These are phyloP conservation scores for Sarocladiaceae sp. DNA, from an alignment of 2,329 filamentous ascomycete species.

Conservation along the genomic window DNA sequence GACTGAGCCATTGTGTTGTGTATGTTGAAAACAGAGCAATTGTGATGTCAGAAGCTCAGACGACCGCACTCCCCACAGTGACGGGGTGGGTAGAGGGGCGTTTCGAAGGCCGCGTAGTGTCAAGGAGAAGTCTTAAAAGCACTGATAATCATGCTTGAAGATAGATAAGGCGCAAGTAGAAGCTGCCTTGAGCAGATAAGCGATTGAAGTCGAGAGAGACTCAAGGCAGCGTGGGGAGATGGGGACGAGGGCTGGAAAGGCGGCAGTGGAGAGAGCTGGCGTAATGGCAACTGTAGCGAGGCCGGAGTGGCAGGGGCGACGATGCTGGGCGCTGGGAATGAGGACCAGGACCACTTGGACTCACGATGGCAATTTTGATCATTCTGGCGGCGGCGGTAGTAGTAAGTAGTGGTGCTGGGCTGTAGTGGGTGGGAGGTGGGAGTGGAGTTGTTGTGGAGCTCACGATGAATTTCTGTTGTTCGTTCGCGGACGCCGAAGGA, in stretches of 20 bases:
- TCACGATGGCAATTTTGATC: slow-evolving; percentile 10
- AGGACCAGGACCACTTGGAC: slow-evolving; percentile 3
- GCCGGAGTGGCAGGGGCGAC: slow-evolving; percentile 4
- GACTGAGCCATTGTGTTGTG: slow-evolving; percentile 31
- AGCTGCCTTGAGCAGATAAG: not conserved
- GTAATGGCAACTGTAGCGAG: not conserved
- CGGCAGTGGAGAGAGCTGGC: slow-evolving; percentile 3
- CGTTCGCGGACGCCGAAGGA: slow-evolving; percentile 1
- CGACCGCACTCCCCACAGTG: slow-evolving; percentile 3
- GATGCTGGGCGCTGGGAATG: slow-evolving; percentile 1
- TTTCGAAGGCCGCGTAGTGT: not conserved
- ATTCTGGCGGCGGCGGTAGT: slow-evolving; percentile 15
- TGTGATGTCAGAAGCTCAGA: slow-evolving; percentile 8
- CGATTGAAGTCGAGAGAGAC: not conserved
- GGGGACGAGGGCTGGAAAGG: not conserved
- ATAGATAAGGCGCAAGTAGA: not conserved
- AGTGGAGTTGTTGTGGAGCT: slow-evolving; percentile 14
- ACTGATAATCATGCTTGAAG: slow-evolving; percentile 6
- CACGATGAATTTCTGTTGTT: slow-evolving; percentile 6
- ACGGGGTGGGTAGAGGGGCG: not conserved
- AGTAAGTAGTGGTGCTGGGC: too few relatives aligned
- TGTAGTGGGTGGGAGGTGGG: slow-evolving; percentile 22
- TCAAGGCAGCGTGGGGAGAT: not conserved
- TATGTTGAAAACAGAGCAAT: not conserved
- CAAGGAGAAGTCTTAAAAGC: not conserved